These are phyloP conservation scores for Monosporascus sp. DNA, from an alignment of 2,329 filamentous ascomycete genomes.

Conservation along the genomic window DNA sequence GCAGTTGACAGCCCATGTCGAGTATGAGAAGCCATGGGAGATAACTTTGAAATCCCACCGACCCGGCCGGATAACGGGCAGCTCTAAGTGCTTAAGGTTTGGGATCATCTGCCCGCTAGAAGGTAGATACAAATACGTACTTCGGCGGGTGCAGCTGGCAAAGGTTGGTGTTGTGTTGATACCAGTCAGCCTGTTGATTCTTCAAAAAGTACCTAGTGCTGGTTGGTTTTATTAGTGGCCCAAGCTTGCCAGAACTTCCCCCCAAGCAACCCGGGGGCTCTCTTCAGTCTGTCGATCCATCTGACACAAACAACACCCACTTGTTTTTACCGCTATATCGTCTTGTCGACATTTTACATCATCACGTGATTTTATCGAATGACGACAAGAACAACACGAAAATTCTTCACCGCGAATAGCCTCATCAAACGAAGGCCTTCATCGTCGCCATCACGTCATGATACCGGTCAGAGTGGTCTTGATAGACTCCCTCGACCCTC, in stretches of 20 bases:
- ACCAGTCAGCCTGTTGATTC: too few relatives aligned
- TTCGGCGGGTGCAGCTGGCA: too few relatives aligned
- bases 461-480: conserved; percentile 21
- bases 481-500: conserved; percentile 11
- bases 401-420: conserved; percentile 22
- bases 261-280: neutral
- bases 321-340: neutral
- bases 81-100: too few relatives aligned
- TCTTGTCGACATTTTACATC: neutral
- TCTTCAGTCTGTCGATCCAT: neutral
- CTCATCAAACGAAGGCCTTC: conserved; percentile 20
- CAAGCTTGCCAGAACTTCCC: neutral
- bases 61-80: too few relatives aligned
- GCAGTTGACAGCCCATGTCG: too few relatives aligned
- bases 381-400: conserved; percentile 13
- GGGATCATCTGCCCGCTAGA: too few relatives aligned
- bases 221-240: neutral
- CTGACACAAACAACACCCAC: neutral
- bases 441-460: conserved; percentile 18
- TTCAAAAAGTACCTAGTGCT: too few relatives aligned
- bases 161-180: too few relatives aligned
- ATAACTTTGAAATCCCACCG: too few relatives aligned
- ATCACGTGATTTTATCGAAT: conserved; percentile 24
- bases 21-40: too few relatives aligned
- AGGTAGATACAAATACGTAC: too few relatives aligned